Evolutionary conservation across 257 asterid species (phyloP).

Genomic region (Gentiana straminea): DNA sequence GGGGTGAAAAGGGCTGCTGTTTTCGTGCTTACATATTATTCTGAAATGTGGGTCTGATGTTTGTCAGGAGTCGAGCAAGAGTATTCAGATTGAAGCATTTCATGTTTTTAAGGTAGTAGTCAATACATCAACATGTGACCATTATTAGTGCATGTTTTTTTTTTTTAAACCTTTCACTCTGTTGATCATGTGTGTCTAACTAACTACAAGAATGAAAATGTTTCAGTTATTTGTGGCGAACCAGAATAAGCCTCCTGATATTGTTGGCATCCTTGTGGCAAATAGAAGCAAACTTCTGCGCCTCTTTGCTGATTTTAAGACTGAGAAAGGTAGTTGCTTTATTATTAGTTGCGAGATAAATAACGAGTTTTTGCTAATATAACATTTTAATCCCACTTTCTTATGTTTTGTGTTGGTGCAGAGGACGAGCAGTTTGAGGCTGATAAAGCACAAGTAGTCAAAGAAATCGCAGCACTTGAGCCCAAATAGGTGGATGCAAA

Average conservation of each 20-base stretch:
- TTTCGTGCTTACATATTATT: neutral
- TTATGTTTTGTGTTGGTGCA: conserved; percentile 17
- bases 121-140: neutral
- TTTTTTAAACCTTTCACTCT: neutral
- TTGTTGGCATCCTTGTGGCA: conserved; percentile 57
- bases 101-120: conserved; percentile 78
- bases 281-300: conserved; percentile 84
- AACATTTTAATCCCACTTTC: too few relatives aligned
- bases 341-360: neutral
- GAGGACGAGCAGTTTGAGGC: conserved; percentile 93
- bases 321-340: conserved; percentile 48
- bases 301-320: conserved; percentile 71
- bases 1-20: neutral
- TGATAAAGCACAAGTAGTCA: conserved; percentile 80
- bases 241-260: conserved; percentile 81
- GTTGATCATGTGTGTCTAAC: neutral
- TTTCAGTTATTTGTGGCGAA: conserved; percentile 83
- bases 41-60: conserved; percentile 7
- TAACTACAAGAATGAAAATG: conserved; percentile 10
- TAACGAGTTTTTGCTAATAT: neutral
- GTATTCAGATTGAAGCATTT: conserved; percentile 85
- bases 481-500: conserved; percentile 37
- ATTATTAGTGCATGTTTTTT: neutral
- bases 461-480: conserved; percentile 78
- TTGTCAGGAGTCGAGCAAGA: conserved; percentile 85